Evolutionary conservation across 352 stramenopile genomes (phyloP), one percentile per base, ranked within the genome.

Genomic region (Pythium aristosporum): DNA sequence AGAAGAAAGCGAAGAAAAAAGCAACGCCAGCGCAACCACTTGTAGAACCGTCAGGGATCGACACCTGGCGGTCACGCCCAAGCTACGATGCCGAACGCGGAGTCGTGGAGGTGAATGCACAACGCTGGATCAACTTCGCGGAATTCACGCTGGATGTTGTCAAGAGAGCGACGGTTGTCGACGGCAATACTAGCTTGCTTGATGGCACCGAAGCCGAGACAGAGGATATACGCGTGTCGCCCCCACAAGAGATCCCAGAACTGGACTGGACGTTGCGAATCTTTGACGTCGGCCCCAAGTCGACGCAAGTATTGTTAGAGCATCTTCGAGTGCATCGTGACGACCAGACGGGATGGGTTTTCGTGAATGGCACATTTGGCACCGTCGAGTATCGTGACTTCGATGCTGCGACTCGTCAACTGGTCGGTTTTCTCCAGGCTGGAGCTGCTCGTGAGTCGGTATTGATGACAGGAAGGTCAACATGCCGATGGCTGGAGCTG

Each of bases 281-380:
- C n/a, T 82, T 88, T 46, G 83, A 92, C 37, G 56, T 92, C 25
- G 83, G 83, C 1, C 77, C 83, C 3, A 62, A 63, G 7, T 87
- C 83, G 1, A 85, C 77, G 44, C 6, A 72, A 5, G 28, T 70
- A 3, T 67, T 92, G 20, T n/a, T 73, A 11, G 43, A 58, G 1
- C 10, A 68, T 5, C 44, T 68, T 2, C 37, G 58, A 20, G 2
- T 36, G 28, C n/a, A 23, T 30, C 51, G 54, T n/a, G 57, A 70
- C 13, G 16, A 46, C 8, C 37, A 68, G 2, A 20, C 57, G 25
- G 44, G 52, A 18, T 61, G 57, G 16, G 16, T 89, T 6, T 68
- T 91, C 25, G 41, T 87, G 37, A 81, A 80, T 32, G 82, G 82
- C 9, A 63, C 82, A 25, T 77, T 77, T 36, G 82, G 80, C 2